Evolutionary conservation across 208 protist species (phyloP), one percentile per base, ranked within the genome.

Genomic region (Strigomonas culicis): DNA sequence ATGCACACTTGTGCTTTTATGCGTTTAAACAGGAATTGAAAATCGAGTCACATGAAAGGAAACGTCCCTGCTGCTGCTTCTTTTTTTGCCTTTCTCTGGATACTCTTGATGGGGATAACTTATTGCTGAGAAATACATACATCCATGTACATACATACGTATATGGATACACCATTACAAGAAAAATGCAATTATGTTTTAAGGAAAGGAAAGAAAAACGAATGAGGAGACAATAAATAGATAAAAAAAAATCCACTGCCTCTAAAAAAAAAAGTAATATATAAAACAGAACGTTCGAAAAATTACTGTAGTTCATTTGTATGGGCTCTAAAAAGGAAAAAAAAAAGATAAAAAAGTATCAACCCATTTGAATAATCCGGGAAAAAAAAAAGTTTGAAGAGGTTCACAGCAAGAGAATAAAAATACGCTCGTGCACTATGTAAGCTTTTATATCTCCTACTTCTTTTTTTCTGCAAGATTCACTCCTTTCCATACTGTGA

Each of bases 381-480:
- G 24, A 62, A 57, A 46, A 76, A 62, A 2, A 71, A 71, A 61
- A 43, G 13, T 62, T 52, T 10, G 34, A 43, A 61, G 53, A 8
- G 7, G 17, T 22, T 25, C 27, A 4, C 28, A 60, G 21, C 19
- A 22, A 60, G 28, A 36, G 51, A 22, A 60, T n/a, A 8, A 25
- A 25, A 25, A 8, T 15, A 25, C 11, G 30, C 22, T 13, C 10
- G 11, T 30, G 11, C 4, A 25, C 7, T 30, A 30, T 10, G 15
- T 10, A 11, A 39, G 7, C 10, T 19, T 19, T 59, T 59, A 19
- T 39, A 19, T 41, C 4, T 39, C 10, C 53, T 39, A 19, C 25
- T 8, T 25, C n/a, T 31, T 10, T 39, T 59, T 8, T 4, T 27
- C 6, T 8, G 10, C 22, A 25, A 25, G 13, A 25, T 53, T n/a